Evolutionary conservation across 116 monocot genomes (phyloP).

Genomic region (Dioscorea cayenensis): DNA sequence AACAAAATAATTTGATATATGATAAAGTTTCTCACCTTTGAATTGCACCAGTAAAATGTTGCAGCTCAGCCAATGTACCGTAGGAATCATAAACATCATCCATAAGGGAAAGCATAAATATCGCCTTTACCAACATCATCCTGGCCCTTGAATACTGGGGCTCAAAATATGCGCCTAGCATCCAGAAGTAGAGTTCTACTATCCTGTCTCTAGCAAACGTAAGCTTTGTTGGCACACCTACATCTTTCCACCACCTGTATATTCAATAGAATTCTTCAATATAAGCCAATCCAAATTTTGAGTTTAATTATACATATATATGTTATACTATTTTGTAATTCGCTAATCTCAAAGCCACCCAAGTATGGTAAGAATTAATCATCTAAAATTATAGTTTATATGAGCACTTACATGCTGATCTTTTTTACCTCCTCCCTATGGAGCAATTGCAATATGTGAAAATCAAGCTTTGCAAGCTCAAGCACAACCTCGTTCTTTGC

Average conservation of each 20-base stretch:
- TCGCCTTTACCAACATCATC: background rate
- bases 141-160: constrained; percentile 1
- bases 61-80: constrained; percentile 16
- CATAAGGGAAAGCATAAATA: background rate
- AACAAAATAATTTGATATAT: too few relatives aligned
- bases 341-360: too few relatives aligned
- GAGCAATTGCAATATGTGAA: constrained; percentile 19
- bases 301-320: too few relatives aligned
- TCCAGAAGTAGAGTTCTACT: constrained; percentile 18
- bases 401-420: constrained; percentile 11
- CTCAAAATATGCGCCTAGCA: constrained; percentile 8
- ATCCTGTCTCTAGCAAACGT: constrained; percentile 19
- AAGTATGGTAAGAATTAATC: too few relatives aligned
- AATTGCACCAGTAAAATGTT: background rate
- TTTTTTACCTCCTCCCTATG: constrained; percentile 17
- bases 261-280: background rate
- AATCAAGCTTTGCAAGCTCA: constrained; percentile 32
- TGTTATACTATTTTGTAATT: too few relatives aligned
- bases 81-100: constrained; percentile 28
- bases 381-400: too few relatives aligned
- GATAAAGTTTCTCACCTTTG: background rate
- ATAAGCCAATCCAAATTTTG: too few relatives aligned
- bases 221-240: constrained; percentile 4
- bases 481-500: constrained; percentile 5
- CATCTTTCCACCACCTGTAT: constrained; percentile 24